phyloP scores from a whole-genome alignment of 2,329 filamentous ascomycete species.

The Cryphonectria carpinicola region DNA sequence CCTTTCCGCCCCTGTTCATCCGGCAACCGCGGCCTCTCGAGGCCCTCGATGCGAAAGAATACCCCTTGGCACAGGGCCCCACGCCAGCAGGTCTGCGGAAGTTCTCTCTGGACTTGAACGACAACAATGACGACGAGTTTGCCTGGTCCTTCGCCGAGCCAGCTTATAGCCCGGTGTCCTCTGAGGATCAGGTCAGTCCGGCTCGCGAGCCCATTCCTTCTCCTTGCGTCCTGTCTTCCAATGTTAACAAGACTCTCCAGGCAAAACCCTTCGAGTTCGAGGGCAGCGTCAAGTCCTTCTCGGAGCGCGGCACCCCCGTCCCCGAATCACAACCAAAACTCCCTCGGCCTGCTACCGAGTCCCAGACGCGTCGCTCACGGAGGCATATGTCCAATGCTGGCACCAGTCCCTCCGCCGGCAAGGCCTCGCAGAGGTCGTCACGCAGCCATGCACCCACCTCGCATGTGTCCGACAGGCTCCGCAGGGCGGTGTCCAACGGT shows the following conservation, averaged over 20 bases:
- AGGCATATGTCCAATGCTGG: conserved; percentile 39
- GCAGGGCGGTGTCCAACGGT: conserved; percentile 41
- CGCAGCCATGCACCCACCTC: conserved; percentile 37
- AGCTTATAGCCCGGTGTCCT: conserved; percentile 14
- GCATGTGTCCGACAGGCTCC: conserved; percentile 44
- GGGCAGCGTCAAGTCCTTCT: conserved; percentile 36
- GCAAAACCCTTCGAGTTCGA: conserved; percentile 28
- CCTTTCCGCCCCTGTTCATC: conserved; percentile 82
- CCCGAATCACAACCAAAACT: conserved; percentile 35
- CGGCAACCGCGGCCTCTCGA: conserved; percentile 71
- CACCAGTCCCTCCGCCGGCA: conserved; percentile 40
- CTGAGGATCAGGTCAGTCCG: conserved; percentile 22
- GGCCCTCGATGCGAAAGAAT: conserved; percentile 83
- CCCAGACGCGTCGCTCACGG: conserved; percentile 38
- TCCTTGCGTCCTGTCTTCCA: background rate
- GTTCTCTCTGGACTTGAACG: conserved; percentile 72
- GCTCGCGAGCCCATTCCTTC: background rate
- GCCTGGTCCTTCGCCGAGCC: conserved; percentile 27
- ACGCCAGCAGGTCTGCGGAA: conserved; percentile 79
- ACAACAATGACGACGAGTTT: conserved; percentile 59
- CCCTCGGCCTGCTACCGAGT: conserved; percentile 35
- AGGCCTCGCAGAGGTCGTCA: conserved; percentile 38
- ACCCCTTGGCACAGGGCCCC: conserved; percentile 81
- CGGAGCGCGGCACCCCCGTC: conserved; percentile 39
- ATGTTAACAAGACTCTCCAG: conserved; percentile 11